Base-by-base conservation (phyloP, 1,284 basidiomycete species). In the Ustilago hordei region DNA sequence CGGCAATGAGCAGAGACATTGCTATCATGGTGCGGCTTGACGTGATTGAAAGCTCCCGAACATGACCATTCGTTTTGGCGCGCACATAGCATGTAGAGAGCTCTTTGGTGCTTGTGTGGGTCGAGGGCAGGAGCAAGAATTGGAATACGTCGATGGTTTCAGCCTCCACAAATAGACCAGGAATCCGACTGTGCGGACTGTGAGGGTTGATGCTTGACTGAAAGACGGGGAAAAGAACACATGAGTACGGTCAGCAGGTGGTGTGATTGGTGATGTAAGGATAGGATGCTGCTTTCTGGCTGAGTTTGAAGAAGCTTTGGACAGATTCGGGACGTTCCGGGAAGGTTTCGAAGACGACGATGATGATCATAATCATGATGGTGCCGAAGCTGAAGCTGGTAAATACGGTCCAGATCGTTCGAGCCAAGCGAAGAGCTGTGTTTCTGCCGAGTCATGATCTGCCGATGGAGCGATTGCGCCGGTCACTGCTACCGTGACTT, bases 381-480 rank as follows among this genome's bases (percentile, higher is more conserved):
- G 4, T 39, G 23, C 9, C n/a, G 19, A 50, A 23, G 28, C n/a
- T 15, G 48, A 13, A 28, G 23, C 8, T 50, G 48, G 28, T 7
- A 28, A 3, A 8, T 50, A n/a, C 1, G 48, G 31, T 8, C 28
- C 9, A 45, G 48, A 8, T 32, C 17, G 23, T 38, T 36, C 28
- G 12, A n/a, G 52, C 34, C 52, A 54, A 36, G 32, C 9, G 32
- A 50, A 23, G 8, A 54, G n/a, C 48, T 31, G 31, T 38, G 52
- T 34, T 34, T 54, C 36, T 35, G 54, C 54, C 54, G 38, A 39
- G 54, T 55, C 36, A 39, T 28, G 54, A 55, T 55, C 54, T 55
- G 54, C 36, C 23, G 38, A 38, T 39, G 12, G 36, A 55, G 8
- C 35, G 6, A 55, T 55, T 36, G 35, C 35, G 36, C 54, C 54